Evolutionary conservation across 2,329 filamentous ascomycete genomes (phyloP).

Genomic region (Calonectria naviculata): DNA sequence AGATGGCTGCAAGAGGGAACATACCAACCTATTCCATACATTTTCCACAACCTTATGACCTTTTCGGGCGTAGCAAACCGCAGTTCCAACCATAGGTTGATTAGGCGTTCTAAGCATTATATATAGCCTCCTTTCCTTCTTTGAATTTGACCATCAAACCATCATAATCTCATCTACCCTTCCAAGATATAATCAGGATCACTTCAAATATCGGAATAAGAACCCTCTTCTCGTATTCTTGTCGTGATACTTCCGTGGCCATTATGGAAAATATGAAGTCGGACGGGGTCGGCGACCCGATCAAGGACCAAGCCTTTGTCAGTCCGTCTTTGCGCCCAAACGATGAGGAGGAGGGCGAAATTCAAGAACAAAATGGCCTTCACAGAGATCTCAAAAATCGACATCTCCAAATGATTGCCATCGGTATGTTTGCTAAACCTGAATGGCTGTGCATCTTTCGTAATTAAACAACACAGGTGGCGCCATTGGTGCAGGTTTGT

Average conservation of each 20-base stretch:
- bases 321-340: background rate
- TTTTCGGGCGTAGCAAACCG: background rate
- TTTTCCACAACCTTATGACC: background rate
- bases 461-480: conserved; percentile 55
- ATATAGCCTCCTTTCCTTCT: background rate
- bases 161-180: background rate
- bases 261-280: background rate
- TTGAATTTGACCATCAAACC: background rate
- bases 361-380: background rate
- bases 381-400: conserved; percentile 77
- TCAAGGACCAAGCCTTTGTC: background rate
- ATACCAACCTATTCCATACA: background rate
- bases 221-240: background rate
- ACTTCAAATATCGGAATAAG: background rate
- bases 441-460: background rate
- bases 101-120: background rate
- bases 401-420: conserved; percentile 96
- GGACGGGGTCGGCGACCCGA: background rate
- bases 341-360: background rate
- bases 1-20: background rate
- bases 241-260: background rate
- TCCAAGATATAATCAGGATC: background rate
- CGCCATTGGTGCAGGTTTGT: conserved; percentile 69
- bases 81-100: background rate
- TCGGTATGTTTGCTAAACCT: conserved; percentile 84